A percentile compares a stretch with the other conserved stretches of the same genome.
Conservation (phyloP, 108 stramenopile genomes). For the Schizochytrium sp. region DNA sequence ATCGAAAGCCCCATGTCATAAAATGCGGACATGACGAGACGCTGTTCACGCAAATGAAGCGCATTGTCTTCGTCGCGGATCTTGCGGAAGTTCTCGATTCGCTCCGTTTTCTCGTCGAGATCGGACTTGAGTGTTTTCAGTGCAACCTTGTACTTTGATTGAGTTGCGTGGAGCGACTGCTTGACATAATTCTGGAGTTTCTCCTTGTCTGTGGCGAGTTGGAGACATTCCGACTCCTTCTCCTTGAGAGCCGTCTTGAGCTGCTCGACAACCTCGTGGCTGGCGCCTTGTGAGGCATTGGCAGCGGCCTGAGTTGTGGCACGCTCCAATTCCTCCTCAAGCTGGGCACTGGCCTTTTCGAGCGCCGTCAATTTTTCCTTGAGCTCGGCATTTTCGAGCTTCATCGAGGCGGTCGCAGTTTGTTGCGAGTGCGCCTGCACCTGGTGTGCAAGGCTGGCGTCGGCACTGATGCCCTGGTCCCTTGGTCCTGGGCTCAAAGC, state of each 20-base stretch:
- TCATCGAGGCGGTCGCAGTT: background rate
- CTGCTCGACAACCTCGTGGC: background rate
- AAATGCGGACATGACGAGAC: background rate
- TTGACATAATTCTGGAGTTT: background rate
- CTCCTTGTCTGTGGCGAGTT: slow-evolving; percentile 4
- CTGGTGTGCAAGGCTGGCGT: background rate
- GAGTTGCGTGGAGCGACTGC: background rate
- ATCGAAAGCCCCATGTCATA: background rate
- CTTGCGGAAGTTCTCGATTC: background rate
- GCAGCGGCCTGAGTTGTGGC: background rate
- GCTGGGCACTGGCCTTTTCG: background rate
- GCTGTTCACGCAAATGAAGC: background rate
- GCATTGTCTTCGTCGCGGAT: background rate
- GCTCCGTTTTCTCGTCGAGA: background rate
- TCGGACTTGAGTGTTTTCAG: background rate
- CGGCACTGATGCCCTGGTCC: background rate
- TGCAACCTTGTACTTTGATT: slow-evolving; percentile 4
- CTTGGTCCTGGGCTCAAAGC: background rate
- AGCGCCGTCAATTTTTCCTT: background rate
- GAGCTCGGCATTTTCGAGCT: background rate
- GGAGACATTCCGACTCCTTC: background rate
- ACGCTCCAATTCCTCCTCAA: background rate
- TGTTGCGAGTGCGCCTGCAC: background rate
- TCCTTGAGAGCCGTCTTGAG: background rate
- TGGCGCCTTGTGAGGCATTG: background rate